A percentile compares a stretch with the other conserved stretches of the same genome.
These are phyloP conservation scores for Trametes meyenii DNA, from an alignment of 768 basidiomycete species.

Conservation along the genomic window DNA sequence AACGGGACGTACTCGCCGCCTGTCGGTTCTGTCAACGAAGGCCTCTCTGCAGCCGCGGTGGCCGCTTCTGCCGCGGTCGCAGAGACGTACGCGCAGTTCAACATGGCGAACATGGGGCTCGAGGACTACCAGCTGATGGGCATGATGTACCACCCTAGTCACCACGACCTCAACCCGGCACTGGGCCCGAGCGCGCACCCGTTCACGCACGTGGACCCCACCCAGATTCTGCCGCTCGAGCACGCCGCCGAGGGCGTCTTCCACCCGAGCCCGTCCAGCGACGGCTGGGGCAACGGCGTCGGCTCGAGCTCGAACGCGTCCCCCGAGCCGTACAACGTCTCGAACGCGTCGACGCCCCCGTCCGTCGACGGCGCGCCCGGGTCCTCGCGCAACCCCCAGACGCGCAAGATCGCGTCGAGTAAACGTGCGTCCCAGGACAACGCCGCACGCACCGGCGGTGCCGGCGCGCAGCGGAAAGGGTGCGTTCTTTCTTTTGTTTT, in stretches of 20 bases:
- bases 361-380: conserved; percentile 55
- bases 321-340: conserved; percentile 72
- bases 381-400: conserved; percentile 32
- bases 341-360: conserved; percentile 74
- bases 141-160: conserved; percentile 55
- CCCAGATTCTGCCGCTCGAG: conserved; percentile 71
- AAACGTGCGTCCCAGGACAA: conserved; percentile 63
- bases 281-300: conserved; percentile 75
- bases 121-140: conserved; percentile 71
- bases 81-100: conserved; percentile 72
- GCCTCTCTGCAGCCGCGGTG: conserved; percentile 65
- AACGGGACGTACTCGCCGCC: conserved; percentile 28
- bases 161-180: conserved; percentile 47
- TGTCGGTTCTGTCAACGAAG: conserved; percentile 39
- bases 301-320: conserved; percentile 70
- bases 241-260: conserved; percentile 50
- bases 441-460: conserved; percentile 14
- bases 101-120: conserved; percentile 52
- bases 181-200: conserved; percentile 36
- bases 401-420: conserved; percentile 66
- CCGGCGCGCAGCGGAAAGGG: conserved; percentile 49
- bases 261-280: conserved; percentile 81
- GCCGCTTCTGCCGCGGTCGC: conserved; percentile 71
- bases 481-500: conserved; percentile 21
- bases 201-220: conserved; percentile 88